Evolutionary conservation across 805 yeast genomes (phyloP).

Genomic region (Kodamaea fukazawae): DNA sequence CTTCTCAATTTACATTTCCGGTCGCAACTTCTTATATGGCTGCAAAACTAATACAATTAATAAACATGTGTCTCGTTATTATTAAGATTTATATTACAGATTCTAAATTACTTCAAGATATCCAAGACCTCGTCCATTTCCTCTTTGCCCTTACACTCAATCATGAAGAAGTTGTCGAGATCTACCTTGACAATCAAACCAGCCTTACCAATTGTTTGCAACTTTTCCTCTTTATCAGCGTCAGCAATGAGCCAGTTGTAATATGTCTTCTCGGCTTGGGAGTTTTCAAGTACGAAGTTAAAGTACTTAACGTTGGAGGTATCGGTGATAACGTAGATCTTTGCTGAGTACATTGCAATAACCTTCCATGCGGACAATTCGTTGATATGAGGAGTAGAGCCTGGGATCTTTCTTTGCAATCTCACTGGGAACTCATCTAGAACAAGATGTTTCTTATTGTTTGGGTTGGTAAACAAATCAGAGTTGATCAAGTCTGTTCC

Average conservation of each 20-base stretch:
- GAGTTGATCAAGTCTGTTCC: conserved; percentile 19
- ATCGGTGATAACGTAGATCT: conserved; percentile 30
- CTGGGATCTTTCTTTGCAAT: conserved; percentile 32
- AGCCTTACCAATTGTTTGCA: conserved; percentile 43
- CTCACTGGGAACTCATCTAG: conserved; percentile 34
- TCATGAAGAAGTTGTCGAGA: conserved; percentile 35
- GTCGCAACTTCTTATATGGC: too few relatives aligned
- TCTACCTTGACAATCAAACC: conserved; percentile 35
- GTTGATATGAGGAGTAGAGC: conserved; percentile 18
- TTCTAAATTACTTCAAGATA: conserved; percentile 11
- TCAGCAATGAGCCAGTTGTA: conserved; percentile 34
- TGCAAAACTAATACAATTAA: conserved; percentile 1
- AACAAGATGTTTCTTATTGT: conserved; percentile 20
- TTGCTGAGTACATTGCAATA: conserved; percentile 37
- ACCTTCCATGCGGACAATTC: conserved; percentile 44
- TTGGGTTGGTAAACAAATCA: conserved; percentile 24
- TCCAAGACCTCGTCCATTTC: conserved; percentile 32
- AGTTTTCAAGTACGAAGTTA: conserved; percentile 26
- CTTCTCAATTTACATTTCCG: too few relatives aligned
- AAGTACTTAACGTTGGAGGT: conserved; percentile 24
- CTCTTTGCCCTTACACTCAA: conserved; percentile 44
- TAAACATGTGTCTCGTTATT: background rate
- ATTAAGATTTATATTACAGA: conserved; percentile 1
- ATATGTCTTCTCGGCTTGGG: conserved; percentile 12
- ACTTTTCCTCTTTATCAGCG: conserved; percentile 24